These are phyloP conservation scores for Oryza punctata DNA, from an alignment of 176 grass and related monocot species.

Conservation along the genomic window DNA sequence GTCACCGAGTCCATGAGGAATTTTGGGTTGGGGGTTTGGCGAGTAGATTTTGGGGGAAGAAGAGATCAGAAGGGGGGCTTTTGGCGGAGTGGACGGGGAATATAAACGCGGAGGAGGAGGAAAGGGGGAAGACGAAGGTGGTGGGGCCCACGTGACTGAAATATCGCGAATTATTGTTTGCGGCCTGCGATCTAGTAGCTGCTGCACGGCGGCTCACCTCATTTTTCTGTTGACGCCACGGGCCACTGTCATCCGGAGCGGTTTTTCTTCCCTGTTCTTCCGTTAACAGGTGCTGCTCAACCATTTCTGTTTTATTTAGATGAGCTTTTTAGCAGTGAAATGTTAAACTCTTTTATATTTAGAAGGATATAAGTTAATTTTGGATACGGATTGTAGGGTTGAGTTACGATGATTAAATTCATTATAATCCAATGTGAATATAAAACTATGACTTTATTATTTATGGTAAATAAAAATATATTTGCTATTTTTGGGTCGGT, in stretches of 20 bases:
- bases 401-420: too few relatives aligned
- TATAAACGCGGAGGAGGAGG: not conserved
- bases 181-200: not conserved
- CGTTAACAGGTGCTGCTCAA: too few relatives aligned
- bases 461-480: too few relatives aligned
- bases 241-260: not conserved
- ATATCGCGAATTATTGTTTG: constrained; percentile 27
- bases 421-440: too few relatives aligned
- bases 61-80: not conserved
- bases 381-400: too few relatives aligned
- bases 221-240: not conserved
- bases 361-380: too few relatives aligned
- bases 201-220: not conserved
- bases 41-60: not conserved
- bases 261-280: not conserved
- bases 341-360: too few relatives aligned
- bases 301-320: too few relatives aligned
- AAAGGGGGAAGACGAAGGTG: not conserved
- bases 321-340: too few relatives aligned
- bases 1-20: constrained; percentile 64
- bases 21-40: not conserved
- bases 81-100: not conserved
- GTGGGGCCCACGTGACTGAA: constrained; percentile 34
- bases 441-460: too few relatives aligned
- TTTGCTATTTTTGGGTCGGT: too few relatives aligned